Evolutionary conservation across 2,329 filamentous ascomycete genomes (phyloP).

Genomic region (Sclerotinia subarctica): DNA sequence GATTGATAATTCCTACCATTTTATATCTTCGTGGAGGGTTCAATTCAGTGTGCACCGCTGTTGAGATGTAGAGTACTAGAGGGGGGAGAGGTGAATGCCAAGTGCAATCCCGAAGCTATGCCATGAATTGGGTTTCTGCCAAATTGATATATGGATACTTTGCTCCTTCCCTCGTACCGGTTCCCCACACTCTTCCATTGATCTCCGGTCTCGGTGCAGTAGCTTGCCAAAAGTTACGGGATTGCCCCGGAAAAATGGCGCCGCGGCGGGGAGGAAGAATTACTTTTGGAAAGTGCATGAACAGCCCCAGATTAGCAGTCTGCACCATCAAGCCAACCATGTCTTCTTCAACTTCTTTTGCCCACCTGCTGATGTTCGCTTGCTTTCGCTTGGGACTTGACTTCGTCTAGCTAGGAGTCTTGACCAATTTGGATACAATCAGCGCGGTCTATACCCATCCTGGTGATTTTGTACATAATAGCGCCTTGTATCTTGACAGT

Average conservation of each 20-base stretch:
- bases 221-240: neutral
- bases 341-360: neutral
- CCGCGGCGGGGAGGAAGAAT: conserved; percentile 2
- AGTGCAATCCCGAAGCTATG: neutral
- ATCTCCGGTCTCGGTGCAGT: neutral
- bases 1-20: neutral
- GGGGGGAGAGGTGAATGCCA: neutral
- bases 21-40: neutral
- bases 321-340: neutral
- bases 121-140: neutral
- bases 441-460: neutral
- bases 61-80: no score
- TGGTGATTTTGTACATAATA: conserved; percentile 3
- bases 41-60: neutral
- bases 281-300: conserved; percentile 5
- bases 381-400: neutral
- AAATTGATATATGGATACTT: neutral
- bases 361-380: neutral
- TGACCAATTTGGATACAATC: neutral
- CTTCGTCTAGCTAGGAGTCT: neutral
- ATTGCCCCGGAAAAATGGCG: neutral
- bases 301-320: conserved; percentile 9
- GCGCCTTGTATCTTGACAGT: neutral
- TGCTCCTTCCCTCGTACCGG: neutral
- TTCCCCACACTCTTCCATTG: neutral